A percentile compares a stretch with the other conserved stretches of the same genome.
phyloP scores from a whole-genome alignment of 1,139 yeast species.

The Pichia sp. region DNA sequence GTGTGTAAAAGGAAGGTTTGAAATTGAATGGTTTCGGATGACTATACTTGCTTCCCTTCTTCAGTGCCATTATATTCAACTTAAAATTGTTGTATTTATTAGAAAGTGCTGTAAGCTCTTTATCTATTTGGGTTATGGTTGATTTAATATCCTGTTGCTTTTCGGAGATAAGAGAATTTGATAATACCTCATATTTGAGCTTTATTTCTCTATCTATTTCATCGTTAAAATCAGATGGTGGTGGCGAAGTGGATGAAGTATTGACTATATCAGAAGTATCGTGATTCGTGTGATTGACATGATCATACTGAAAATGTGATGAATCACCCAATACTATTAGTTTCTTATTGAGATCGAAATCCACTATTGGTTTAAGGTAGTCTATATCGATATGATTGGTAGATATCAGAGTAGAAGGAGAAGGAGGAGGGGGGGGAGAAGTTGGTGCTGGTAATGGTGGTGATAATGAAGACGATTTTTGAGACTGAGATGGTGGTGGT shows the following conservation, averaged over 20 bases:
- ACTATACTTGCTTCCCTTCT: not conserved
- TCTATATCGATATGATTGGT: slow-evolving; percentile 3
- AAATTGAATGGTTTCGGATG: not conserved
- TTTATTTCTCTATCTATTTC: slow-evolving; percentile 2
- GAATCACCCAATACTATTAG: slow-evolving; percentile 7
- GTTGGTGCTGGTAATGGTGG: not conserved
- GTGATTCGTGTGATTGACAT: not conserved
- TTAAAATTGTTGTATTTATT: not conserved
- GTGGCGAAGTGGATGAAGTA: not conserved
- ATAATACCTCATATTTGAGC: slow-evolving; percentile 2
- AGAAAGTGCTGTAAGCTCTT: not conserved
- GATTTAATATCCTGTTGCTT: not conserved
- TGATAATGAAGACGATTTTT: not conserved
- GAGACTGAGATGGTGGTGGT: not conserved
- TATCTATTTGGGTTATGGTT: slow-evolving; percentile 2
- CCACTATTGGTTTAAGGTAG: slow-evolving; percentile 5
- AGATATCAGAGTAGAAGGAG: not conserved
- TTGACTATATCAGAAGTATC: not conserved
- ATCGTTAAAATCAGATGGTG: slow-evolving; percentile 2
- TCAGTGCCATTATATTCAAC: not conserved
- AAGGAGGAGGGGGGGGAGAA: not conserved
- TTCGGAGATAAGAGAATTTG: not conserved
- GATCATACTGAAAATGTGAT: not conserved
- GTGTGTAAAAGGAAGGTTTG: slow-evolving; percentile 3
- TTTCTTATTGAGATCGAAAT: slow-evolving; percentile 8